Conservation (phyloP, 768 basidiomycete genomes). For the Botryobasidium botryosum region DNA sequence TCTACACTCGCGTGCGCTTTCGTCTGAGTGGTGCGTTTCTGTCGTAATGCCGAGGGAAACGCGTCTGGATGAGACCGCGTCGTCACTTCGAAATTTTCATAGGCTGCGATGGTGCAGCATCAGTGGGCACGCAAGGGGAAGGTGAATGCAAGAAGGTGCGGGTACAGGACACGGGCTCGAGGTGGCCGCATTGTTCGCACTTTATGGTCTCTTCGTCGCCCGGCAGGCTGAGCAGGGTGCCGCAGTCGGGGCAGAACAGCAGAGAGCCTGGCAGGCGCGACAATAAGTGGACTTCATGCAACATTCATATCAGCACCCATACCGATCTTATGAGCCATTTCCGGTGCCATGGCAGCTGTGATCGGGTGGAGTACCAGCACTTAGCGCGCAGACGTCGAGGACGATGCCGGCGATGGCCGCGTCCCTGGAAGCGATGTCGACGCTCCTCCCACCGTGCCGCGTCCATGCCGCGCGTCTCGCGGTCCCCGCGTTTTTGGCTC, state of each 20-base stretch:
- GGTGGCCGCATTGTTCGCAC: slow-evolving; percentile 79
- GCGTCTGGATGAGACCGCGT: slow-evolving; percentile 89
- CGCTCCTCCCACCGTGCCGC: too few species aligned
- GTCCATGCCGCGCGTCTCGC: too few species aligned
- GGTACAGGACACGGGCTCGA: slow-evolving; percentile 81
- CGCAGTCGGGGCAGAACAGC: slow-evolving; percentile 87
- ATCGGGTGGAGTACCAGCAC: too few species aligned
- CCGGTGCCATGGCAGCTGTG: too few species aligned
- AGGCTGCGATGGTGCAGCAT: slow-evolving; percentile 35
- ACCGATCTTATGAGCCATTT: too few species aligned
- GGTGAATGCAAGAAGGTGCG: slow-evolving; percentile 13
- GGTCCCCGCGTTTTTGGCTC: too few species aligned
- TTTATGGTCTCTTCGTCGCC: slow-evolving; percentile 54
- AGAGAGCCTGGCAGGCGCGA: slow-evolving; percentile 82
- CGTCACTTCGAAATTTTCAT: slow-evolving; percentile 77
- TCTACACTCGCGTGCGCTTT: slow-evolving; percentile 58
- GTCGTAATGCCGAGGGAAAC: slow-evolving; percentile 75
- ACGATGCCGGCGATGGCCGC: too few species aligned
- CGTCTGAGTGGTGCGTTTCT: slow-evolving; percentile 80
- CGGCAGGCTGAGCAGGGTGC: slow-evolving; percentile 74
- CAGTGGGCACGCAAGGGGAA: neutral
- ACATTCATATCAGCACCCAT: too few species aligned
- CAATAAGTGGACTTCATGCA: too few species aligned
- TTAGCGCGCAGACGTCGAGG: too few species aligned
- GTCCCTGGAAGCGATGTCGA: too few species aligned